These are phyloP conservation scores for Suillus subluteus DNA, from an alignment of 768 basidiomycete species.

Conservation along the genomic window DNA sequence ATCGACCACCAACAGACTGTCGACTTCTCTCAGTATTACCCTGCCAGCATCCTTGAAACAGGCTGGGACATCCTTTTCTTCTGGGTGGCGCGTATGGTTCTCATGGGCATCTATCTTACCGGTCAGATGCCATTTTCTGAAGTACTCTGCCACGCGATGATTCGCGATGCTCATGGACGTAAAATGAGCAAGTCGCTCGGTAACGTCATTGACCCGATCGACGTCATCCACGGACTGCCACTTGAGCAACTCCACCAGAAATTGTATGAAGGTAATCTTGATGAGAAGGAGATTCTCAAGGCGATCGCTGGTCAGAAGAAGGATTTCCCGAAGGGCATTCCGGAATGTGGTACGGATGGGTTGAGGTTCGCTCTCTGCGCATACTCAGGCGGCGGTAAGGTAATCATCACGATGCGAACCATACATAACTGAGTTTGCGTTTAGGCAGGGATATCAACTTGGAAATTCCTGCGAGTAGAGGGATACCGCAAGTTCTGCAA, in stretches of 20 bases:
- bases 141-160: conserved; percentile 97
- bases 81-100: conserved; percentile 99
- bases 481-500: conserved; percentile 99
- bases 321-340: conserved; percentile 98
- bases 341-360: conserved; percentile 97
- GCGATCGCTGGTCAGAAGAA: conserved; percentile 97
- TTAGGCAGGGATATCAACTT: conserved; percentile 95
- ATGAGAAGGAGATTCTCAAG: conserved; percentile 89
- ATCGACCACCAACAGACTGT: conserved; percentile 52
- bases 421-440: neutral
- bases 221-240: conserved; percentile 85
- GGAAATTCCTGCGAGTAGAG: conserved; percentile 92
- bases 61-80: conserved; percentile 99
- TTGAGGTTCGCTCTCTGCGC: conserved; percentile 94
- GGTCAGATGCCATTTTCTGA: conserved; percentile 92
- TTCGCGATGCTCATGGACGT: conserved; percentile 96
- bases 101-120: conserved; percentile 89
- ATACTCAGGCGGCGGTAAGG: conserved; percentile 84
- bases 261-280: conserved; percentile 88
- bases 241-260: conserved; percentile 85
- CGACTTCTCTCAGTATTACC: conserved; percentile 85
- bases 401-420: neutral
- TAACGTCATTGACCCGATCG: conserved; percentile 96
- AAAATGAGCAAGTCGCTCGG: conserved; percentile 99
- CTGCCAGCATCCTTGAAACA: conserved; percentile 89